Evolutionary conservation across 179 eudicot genomes (phyloP).

Genomic region (Heliamphora pulchella): DNA sequence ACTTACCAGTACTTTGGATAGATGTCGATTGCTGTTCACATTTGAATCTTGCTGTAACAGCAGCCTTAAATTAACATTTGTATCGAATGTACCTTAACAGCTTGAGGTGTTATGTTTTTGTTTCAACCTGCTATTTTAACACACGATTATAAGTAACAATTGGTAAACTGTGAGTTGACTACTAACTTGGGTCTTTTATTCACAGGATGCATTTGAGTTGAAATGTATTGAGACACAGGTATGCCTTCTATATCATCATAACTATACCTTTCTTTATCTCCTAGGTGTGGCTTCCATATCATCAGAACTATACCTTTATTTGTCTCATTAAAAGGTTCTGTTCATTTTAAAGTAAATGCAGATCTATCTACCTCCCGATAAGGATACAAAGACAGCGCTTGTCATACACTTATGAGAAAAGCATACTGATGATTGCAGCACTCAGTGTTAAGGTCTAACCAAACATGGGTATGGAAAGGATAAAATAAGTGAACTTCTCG

Average conservation of each 20-base stretch:
- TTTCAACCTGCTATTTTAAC: neutral
- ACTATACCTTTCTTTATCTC: no score
- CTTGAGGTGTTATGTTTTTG: neutral
- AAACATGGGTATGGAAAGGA: no score
- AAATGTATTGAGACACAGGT: slow-evolving; percentile 59
- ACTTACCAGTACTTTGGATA: neutral
- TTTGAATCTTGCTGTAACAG: neutral
- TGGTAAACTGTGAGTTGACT: slow-evolving; percentile 2
- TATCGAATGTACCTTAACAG: neutral
- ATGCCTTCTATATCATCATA: slow-evolving; percentile 14
- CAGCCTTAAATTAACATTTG: neutral
- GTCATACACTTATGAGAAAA: neutral
- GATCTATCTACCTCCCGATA: neutral
- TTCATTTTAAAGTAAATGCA: neutral
- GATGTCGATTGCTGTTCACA: neutral
- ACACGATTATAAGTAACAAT: neutral
- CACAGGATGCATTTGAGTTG: slow-evolving; percentile 56
- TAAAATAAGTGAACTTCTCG: no score
- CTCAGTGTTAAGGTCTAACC: no score
- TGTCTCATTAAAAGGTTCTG: neutral
- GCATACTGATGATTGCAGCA: no score
- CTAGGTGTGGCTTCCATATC: slow-evolving; percentile 34
- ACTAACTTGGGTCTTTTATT: slow-evolving; percentile 12
- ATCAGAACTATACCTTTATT: no score
- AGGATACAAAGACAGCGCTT: neutral